Evolutionary conservation across 2,329 filamentous ascomycete species (phyloP), one percentile per base, ranked within the genome.

Genomic region (Colletotrichum orchidophilum): DNA sequence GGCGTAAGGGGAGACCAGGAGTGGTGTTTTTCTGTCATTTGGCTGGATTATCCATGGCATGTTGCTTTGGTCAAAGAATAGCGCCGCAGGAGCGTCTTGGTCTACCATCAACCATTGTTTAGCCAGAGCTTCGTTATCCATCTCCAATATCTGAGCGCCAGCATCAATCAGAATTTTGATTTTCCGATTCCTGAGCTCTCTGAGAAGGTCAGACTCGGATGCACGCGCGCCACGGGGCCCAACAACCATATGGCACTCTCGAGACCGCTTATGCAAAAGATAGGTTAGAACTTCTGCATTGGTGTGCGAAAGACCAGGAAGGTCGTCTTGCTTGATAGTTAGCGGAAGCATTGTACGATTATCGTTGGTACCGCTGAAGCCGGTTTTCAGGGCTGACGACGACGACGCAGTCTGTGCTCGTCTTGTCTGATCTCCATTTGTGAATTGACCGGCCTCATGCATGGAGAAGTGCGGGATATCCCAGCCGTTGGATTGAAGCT

Each of bases 301-400:
- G 0, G 90, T 93, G 57, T 92, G 88, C 0, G 79, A 75, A 0
- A 93, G 82, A 0, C 82, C 78, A 0, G 83, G 80, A 0, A 94
- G 82, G 70, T 94, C 91, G 0, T 87, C 79, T 62, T 94, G 91
- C 24, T 81, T 77, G 24, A 94, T 88, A 0, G 84, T 89, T n/a
- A 90, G 77, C 0, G 92, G 92, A 0, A 94, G 78, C 39, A 92
- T 82, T 0, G 79, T 81, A 46, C 86, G 83, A 24, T 87, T 90
- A 75, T 94, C 92, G 54, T 93, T 94, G 0, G 92, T 94, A 0
- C 92, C 92, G 8, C 89, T 92, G 76, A 95, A 94, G 0, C 92
- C 92, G 0, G 91, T 93, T 0, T 91, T 92, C 1, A 85, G 71
- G 2, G 80, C 75, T 50, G 70, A 21, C 35, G 63, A 46, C 31